These are phyloP conservation scores for Sporothrix luriei DNA, from an alignment of 2,329 filamentous ascomycete species.

Conservation along the genomic window DNA sequence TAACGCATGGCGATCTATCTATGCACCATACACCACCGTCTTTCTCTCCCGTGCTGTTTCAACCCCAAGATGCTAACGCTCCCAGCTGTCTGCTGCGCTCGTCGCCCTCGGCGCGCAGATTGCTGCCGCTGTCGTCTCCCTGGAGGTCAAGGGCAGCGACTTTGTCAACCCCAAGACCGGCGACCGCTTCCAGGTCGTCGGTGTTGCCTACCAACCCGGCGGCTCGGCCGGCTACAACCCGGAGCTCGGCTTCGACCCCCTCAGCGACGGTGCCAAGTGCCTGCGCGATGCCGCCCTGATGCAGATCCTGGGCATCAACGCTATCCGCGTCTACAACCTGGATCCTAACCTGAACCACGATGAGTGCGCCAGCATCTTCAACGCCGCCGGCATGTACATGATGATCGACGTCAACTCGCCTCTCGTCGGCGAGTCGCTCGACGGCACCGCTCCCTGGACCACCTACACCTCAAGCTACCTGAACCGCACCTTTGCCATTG, in stretches of 20 bases:
- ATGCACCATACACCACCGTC: neutral
- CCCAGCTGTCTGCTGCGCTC: constrained; percentile 50
- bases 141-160: constrained; percentile 59
- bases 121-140: constrained; percentile 59
- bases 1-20: constrained; percentile 14
- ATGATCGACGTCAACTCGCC: constrained; percentile 70
- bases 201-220: constrained; percentile 70
- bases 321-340: constrained; percentile 71
- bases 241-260: constrained; percentile 56
- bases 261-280: constrained; percentile 61
- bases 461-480: constrained; percentile 62
- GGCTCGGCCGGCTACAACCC: constrained; percentile 65
- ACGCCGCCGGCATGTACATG: constrained; percentile 70
- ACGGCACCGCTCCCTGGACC: constrained; percentile 56
- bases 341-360: constrained; percentile 68
- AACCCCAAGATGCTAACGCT: neutral
- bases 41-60: neutral
- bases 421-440: constrained; percentile 59
- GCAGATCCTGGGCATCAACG: constrained; percentile 66
- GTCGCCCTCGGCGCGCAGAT: constrained; percentile 57
- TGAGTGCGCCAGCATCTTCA: constrained; percentile 68
- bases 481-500: constrained; percentile 67
- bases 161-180: constrained; percentile 63
- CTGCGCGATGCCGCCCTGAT: constrained; percentile 66
- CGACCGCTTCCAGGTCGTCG: constrained; percentile 66